A percentile compares a stretch with the other conserved stretches of the same genome.
phyloP scores from a whole-genome alignment of 768 basidiomycete species.

The Suillus americanus region DNA sequence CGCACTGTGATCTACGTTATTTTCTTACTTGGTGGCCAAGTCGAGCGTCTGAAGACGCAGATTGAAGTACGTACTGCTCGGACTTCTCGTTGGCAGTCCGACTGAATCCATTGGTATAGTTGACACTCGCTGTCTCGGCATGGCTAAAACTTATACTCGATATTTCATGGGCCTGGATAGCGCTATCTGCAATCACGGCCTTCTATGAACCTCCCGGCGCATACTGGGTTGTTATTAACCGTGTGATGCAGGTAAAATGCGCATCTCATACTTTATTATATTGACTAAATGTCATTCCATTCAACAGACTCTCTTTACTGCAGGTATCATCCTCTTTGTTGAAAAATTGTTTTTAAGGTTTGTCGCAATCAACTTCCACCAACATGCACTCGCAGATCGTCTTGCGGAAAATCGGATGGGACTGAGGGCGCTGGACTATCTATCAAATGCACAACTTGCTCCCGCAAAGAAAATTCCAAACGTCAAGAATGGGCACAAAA shows the following conservation, averaged over 20 bases:
- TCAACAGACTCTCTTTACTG: constrained; percentile 44
- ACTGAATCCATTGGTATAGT: constrained; percentile 34
- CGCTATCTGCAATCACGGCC: constrained; percentile 59
- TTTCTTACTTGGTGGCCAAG: constrained; percentile 55
- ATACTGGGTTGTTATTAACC: constrained; percentile 71
- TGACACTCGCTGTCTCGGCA: constrained; percentile 63
- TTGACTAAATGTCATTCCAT: constrained; percentile 6
- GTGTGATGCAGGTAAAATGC: constrained; percentile 61
- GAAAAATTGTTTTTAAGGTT: constrained; percentile 69
- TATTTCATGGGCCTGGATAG: constrained; percentile 72
- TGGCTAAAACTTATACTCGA: constrained; percentile 74
- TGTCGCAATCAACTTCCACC: constrained; percentile 80
- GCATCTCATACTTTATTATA: constrained; percentile 7
- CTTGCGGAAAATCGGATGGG: constrained; percentile 69
- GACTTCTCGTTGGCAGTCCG: not conserved
- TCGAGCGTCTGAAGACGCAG: constrained; percentile 66
- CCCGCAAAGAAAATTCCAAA: constrained; percentile 39
- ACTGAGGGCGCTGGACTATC: constrained; percentile 65
- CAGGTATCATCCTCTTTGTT: constrained; percentile 42
- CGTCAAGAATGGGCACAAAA: constrained; percentile 47
- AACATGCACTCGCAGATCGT: constrained; percentile 72
- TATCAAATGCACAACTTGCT: constrained; percentile 63
- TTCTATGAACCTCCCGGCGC: constrained; percentile 57
- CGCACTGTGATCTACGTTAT: constrained; percentile 53
- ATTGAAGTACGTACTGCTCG: constrained; percentile 51